Conservation (phyloP, 2,329 filamentous ascomycete species). For the Hymenoscyphus repandus region DNA sequence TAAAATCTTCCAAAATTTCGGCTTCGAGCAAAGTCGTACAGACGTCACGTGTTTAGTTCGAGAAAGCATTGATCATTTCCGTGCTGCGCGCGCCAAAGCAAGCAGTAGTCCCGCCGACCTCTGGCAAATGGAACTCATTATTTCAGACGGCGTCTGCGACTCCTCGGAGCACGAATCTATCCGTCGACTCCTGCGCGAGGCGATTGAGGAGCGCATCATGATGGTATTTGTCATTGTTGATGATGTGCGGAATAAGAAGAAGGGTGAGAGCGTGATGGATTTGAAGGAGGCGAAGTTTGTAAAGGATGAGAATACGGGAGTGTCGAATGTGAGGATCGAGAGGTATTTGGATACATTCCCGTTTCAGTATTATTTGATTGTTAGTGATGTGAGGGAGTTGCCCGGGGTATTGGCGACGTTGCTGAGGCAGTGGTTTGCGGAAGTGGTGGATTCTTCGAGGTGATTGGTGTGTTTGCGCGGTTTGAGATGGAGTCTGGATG, state of each 20-base stretch:
- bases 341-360: conserved; percentile 94
- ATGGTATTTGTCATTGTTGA: conserved; percentile 98
- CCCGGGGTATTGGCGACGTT: conserved; percentile 82
- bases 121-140: conserved; percentile 91
- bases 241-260: conserved; percentile 45
- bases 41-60: conserved; percentile 76
- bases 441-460: conserved; percentile 40
- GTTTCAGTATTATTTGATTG: conserved; percentile 94
- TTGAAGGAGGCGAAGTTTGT: conserved; percentile 83
- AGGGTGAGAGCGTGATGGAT: conserved; percentile 71
- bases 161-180: conserved; percentile 75
- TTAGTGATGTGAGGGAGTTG: conserved; percentile 85
- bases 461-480: conserved; percentile 2
- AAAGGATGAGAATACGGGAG: conserved; percentile 49
- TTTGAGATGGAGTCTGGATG: not conserved
- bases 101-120: conserved; percentile 58
- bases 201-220: conserved; percentile 93
- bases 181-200: conserved; percentile 74
- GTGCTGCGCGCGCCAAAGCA: conserved; percentile 57
- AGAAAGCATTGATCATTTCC: conserved; percentile 76
- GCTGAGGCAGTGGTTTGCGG: conserved; percentile 92
- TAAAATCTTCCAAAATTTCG: conserved; percentile 78
- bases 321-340: conserved; percentile 72
- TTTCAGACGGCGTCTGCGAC: conserved; percentile 91
- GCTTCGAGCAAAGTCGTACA: conserved; percentile 79